Evolutionary conservation across 257 asterid genomes (phyloP).

Genomic region (Solanum boliviense): DNA sequence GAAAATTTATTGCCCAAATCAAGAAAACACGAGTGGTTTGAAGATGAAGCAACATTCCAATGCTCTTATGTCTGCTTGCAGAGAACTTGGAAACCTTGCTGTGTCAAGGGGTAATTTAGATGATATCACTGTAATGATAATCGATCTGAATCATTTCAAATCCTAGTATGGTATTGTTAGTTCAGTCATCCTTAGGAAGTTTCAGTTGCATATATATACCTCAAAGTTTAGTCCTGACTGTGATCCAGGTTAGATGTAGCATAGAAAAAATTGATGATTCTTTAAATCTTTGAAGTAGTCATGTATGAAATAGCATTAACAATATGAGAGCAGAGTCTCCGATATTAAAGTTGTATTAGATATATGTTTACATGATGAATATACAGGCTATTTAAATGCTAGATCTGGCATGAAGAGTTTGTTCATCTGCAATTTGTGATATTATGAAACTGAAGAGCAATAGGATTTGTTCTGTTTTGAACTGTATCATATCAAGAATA

Average conservation of each 20-base stretch:
- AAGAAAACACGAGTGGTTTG: too few relatives aligned
- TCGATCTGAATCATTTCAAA: constrained; percentile 36
- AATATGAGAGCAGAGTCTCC: not conserved
- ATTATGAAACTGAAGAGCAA: too few relatives aligned
- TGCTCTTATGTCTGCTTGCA: constrained; percentile 40
- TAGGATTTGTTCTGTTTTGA: too few relatives aligned
- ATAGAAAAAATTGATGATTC: not conserved
- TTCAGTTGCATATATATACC: too few relatives aligned
- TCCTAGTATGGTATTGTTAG: not conserved
- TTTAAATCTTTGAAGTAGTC: not conserved
- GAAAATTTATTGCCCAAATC: too few relatives aligned
- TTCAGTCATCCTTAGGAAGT: too few relatives aligned
- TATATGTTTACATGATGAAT: not conserved
- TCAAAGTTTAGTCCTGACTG: not conserved
- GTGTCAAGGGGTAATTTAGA: constrained; percentile 67
- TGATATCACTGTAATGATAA: constrained; percentile 68
- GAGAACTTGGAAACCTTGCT: constrained; percentile 63
- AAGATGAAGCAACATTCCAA: too few relatives aligned
- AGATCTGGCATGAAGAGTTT: too few relatives aligned
- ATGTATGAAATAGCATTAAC: not conserved
- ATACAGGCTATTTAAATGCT: not conserved
- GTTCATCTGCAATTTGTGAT: too few relatives aligned
- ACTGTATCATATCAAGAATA: too few relatives aligned
- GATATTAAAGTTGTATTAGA: not conserved
- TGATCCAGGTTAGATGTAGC: not conserved